These are phyloP conservation scores for Debaryomyces singareniensis DNA, from an alignment of 1,139 yeast genomes.

Conservation along the genomic window DNA sequence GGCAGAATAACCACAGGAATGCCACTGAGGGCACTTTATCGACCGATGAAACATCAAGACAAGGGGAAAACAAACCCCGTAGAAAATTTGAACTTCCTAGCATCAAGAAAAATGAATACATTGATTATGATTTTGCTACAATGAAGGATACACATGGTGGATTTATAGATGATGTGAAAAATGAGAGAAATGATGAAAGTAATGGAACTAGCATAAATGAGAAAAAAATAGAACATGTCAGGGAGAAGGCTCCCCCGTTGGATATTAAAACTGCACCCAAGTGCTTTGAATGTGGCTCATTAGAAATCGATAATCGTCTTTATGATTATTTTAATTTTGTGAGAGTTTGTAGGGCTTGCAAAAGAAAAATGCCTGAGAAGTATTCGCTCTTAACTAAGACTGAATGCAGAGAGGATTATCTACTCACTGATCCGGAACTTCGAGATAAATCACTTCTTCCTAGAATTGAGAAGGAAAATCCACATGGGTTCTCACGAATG, in stretches of 20 bases:
- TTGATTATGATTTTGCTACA: slow-evolving; percentile 86
- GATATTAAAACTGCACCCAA: slow-evolving; percentile 69
- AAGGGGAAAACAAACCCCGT: slow-evolving; percentile 2
- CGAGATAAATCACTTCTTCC: slow-evolving; percentile 63
- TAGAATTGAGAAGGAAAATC: slow-evolving; percentile 85
- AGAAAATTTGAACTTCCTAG: slow-evolving; percentile 22
- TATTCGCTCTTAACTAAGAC: slow-evolving; percentile 90
- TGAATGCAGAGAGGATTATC: slow-evolving; percentile 88
- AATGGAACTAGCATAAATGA: slow-evolving; percentile 76
- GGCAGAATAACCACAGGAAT: slow-evolving; percentile 26
- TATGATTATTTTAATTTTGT: slow-evolving; percentile 57
- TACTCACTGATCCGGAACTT: slow-evolving; percentile 88
- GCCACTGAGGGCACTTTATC: slow-evolving; percentile 12
- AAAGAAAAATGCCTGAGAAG: slow-evolving; percentile 70
- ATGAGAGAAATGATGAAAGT: slow-evolving; percentile 40
- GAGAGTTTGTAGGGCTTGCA: slow-evolving; percentile 77
- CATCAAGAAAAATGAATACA: slow-evolving; percentile 61
- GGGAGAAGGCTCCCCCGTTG: slow-evolving; percentile 61
- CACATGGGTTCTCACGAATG: slow-evolving; percentile 93
- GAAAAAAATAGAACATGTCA: slow-evolving; percentile 27
- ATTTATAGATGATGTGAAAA: slow-evolving; percentile 59
- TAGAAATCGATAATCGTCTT: slow-evolving; percentile 73
- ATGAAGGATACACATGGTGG: slow-evolving; percentile 91
- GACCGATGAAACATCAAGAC: not conserved
- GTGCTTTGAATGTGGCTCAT: slow-evolving; percentile 74